Conservation (phyloP, 768 basidiomycete species). For the Russula foetens region DNA sequence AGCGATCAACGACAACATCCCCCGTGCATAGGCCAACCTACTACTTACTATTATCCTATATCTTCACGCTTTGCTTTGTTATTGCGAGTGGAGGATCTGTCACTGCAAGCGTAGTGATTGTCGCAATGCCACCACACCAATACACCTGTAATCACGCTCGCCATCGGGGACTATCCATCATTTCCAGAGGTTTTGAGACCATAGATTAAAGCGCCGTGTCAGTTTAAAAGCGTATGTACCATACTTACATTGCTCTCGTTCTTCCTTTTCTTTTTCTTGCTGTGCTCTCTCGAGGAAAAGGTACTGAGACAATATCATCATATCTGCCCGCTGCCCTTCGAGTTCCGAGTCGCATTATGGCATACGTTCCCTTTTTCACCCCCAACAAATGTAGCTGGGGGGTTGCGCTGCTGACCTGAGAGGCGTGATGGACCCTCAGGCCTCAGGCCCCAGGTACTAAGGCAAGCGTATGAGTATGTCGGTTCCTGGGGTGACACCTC, state of each 20-base stretch:
- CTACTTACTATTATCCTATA: not conserved
- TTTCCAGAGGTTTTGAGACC: not conserved
- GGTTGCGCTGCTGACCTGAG: no score
- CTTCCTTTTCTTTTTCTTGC: not conserved
- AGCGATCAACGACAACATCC: conserved; percentile 15
- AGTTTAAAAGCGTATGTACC: conserved; percentile 3
- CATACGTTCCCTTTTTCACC: no score
- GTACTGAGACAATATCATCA: not conserved
- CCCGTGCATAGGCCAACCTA: not conserved
- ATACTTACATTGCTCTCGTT: conserved; percentile 9
- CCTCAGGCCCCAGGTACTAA: no score
- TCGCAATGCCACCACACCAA: not conserved
- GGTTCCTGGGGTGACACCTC: no score
- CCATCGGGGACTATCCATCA: not conserved
- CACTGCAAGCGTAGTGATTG: not conserved
- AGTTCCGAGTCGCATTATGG: not conserved
- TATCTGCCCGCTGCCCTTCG: not conserved
- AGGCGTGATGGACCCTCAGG: no score
- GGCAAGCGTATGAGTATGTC: no score
- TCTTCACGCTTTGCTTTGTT: conserved; percentile 1
- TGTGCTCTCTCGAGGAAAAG: not conserved
- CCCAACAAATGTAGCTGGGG: not conserved
- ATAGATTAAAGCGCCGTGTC: conserved; percentile 8
- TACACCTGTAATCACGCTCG: not conserved
- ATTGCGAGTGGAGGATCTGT: not conserved